phyloP scores from a whole-genome alignment of 305 asterid genomes.

The Solanum hybrid region DNA sequence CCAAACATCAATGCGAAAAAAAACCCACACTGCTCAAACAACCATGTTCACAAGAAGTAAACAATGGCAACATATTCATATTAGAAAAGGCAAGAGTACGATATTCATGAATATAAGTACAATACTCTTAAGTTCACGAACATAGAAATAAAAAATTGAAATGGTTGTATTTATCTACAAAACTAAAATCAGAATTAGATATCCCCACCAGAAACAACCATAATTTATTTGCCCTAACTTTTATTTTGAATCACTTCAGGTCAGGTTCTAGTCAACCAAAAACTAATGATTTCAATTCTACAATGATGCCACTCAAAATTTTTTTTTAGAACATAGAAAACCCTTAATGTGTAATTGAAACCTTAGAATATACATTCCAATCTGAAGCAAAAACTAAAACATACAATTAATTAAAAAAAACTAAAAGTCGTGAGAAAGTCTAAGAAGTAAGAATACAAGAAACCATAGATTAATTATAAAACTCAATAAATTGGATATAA shows the following conservation, averaged over 20 bases:
- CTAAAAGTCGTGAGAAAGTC: not conserved
- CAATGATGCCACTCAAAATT: not conserved
- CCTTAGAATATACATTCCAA: not conserved
- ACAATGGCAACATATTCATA: not conserved
- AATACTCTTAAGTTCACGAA: not conserved
- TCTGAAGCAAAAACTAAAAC: not conserved
- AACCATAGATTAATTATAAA: too few species aligned
- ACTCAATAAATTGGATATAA: not conserved
- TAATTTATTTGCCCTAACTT: not conserved
- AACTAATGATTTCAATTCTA: not conserved
- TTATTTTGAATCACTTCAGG: not conserved
- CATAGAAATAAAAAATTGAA: not conserved
- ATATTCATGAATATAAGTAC: not conserved
- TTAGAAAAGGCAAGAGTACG: not conserved
- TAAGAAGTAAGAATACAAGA: not conserved
- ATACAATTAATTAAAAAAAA: not conserved
- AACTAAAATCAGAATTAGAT: not conserved
- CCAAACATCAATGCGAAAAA: not conserved
- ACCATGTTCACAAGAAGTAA: not conserved
- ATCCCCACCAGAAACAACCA: not conserved
- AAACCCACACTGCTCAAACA: not conserved
- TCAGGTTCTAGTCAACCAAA: not conserved
- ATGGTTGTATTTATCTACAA: not conserved
- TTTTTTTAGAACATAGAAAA: not conserved
- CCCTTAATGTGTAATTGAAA: not conserved